Percentiles rank a stretch among this genome's conserved stretches.
Conservation (phyloP, 495 filamentous ascomycete species). For the Cercophora sp. region DNA sequence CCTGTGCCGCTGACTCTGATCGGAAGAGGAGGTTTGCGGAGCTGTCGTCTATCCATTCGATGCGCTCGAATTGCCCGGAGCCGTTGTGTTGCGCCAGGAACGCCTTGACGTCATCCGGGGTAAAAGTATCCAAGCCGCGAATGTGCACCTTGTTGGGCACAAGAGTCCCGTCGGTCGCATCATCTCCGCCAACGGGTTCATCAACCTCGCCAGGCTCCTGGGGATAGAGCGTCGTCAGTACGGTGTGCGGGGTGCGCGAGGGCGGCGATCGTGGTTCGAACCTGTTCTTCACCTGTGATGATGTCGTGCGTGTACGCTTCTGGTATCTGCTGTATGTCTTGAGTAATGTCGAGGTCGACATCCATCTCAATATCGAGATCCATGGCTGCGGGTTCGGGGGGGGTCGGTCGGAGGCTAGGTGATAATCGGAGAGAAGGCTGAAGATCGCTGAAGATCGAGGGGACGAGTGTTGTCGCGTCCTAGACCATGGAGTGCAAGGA, state of each 20-base stretch:
- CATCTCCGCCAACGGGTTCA: constrained; percentile 16
- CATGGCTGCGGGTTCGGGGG: too few relatives aligned
- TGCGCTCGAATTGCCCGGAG: constrained; percentile 46
- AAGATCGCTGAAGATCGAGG: too few relatives aligned
- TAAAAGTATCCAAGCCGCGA: constrained; percentile 75
- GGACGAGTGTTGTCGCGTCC: too few relatives aligned
- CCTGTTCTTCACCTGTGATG: constrained; percentile 35
- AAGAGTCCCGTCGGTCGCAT: constrained; percentile 22
- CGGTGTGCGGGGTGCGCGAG: too few relatives aligned
- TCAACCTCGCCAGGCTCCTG: constrained; percentile 38
- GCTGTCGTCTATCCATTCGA: constrained; percentile 95
- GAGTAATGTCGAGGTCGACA: constrained; percentile 55
- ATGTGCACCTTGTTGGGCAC: constrained; percentile 71
- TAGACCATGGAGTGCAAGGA: too few relatives aligned
- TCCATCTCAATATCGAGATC: constrained; percentile 75
- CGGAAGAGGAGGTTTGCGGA: constrained; percentile 83
- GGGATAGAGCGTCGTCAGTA: too few relatives aligned
- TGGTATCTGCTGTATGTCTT: constrained; percentile 36
- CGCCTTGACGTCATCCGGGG: constrained; percentile 67
- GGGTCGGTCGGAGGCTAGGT: too few relatives aligned
- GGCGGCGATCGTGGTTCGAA: too few relatives aligned
- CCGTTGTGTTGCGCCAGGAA: constrained; percentile 65
- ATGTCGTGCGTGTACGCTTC: constrained; percentile 46
- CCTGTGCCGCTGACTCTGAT: constrained; percentile 57
- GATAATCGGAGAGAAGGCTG: too few relatives aligned